These are phyloP conservation scores for Camellia japonica DNA, from an alignment of 148 eudicot genomes.

Conservation along the genomic window DNA sequence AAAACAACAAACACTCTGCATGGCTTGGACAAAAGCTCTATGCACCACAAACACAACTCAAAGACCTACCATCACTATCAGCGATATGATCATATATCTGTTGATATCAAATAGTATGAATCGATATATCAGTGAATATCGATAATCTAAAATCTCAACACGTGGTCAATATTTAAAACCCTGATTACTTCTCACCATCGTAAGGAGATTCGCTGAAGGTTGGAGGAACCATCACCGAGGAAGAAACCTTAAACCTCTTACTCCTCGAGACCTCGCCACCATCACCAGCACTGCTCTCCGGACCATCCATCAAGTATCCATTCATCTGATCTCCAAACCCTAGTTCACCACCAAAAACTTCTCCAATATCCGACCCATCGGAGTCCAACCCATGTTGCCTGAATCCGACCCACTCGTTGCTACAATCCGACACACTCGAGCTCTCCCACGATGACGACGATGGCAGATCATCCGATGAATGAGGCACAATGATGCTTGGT, in stretches of 20 bases:
- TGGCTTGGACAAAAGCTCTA: too few relatives aligned
- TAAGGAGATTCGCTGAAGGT: constrained; percentile 16
- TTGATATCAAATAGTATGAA: too few relatives aligned
- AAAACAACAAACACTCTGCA: too few relatives aligned
- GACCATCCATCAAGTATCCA: constrained; percentile 36
- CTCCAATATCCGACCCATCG: neutral
- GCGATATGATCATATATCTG: too few relatives aligned
- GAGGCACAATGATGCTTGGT: constrained; percentile 47
- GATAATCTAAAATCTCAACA: too few relatives aligned
- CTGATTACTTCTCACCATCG: too few relatives aligned
- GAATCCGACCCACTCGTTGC: constrained; percentile 35
- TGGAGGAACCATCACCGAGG: constrained; percentile 52
- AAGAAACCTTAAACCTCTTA: constrained; percentile 55
- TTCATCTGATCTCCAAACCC: neutral
- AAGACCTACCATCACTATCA: too few relatives aligned
- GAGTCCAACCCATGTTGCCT: constrained; percentile 26
- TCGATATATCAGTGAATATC: too few relatives aligned
- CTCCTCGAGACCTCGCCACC: constrained; percentile 31
- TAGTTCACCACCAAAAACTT: too few relatives aligned
- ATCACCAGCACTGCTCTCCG: constrained; percentile 11
- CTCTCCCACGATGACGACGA: constrained; percentile 33
- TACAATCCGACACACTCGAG: constrained; percentile 32
- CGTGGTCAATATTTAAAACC: too few relatives aligned
- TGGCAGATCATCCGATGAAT: neutral
- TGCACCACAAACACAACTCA: too few relatives aligned